Percentiles rank a stretch among this genome's conserved stretches.
Evolutionary conservation across 176 grass and related monocot genomes (phyloP).

Genomic region (Oryza coarctata): DNA sequence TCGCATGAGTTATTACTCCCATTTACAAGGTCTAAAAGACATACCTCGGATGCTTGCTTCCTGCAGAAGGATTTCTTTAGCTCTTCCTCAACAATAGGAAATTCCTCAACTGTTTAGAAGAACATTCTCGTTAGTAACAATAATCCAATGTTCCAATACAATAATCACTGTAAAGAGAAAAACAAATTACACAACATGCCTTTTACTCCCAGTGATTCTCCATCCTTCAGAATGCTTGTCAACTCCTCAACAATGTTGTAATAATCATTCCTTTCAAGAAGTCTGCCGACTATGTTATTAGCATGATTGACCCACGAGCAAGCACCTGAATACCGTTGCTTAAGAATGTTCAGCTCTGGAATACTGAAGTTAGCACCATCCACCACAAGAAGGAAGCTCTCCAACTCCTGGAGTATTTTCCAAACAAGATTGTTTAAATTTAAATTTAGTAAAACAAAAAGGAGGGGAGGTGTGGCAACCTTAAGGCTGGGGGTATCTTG

Average conservation of each 20-base stretch:
- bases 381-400: slow-evolving; percentile 54
- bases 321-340: slow-evolving; percentile 52
- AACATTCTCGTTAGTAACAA: slow-evolving; percentile 35
- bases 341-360: slow-evolving; percentile 72
- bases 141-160: slow-evolving; percentile 16
- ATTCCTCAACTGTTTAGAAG: slow-evolving; percentile 65
- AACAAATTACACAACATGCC: slow-evolving; percentile 40
- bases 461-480: slow-evolving; percentile 40
- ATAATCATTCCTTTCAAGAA: slow-evolving; percentile 58
- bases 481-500: slow-evolving; percentile 52
- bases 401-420: slow-evolving; percentile 66
- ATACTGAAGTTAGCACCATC: slow-evolving; percentile 65
- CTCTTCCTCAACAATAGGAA: slow-evolving; percentile 66
- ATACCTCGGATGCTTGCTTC: slow-evolving; percentile 76
- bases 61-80: slow-evolving; percentile 72
- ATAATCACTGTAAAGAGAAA: background rate
- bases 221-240: slow-evolving; percentile 56
- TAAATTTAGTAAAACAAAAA: slow-evolving; percentile 13
- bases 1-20: background rate
- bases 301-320: slow-evolving; percentile 61
- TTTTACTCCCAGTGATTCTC: slow-evolving; percentile 60
- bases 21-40: slow-evolving; percentile 3
- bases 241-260: slow-evolving; percentile 63
- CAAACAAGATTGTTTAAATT: slow-evolving; percentile 3
- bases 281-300: slow-evolving; percentile 49